Conservation (phyloP, 2,329 filamentous ascomycete genomes). For the Cercospora nicotianae region DNA sequence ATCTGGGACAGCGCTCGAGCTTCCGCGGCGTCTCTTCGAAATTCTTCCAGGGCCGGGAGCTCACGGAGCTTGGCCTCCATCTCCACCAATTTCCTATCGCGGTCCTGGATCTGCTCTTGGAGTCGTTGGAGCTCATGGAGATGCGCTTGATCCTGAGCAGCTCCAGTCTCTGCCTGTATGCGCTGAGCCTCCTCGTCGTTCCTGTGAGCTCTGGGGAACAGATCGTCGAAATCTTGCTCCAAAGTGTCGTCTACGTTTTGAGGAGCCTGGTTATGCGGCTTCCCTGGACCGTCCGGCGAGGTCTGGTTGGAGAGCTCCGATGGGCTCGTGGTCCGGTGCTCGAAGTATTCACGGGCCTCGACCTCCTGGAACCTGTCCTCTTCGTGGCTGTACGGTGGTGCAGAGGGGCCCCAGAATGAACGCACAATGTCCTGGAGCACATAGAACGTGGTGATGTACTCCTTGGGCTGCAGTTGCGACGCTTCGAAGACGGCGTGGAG, state of each 20-base stretch:
- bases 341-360: not conserved
- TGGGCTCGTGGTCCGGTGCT: not conserved
- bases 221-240: not conserved
- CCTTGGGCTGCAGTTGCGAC: not conserved
- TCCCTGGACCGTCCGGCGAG: not conserved
- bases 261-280: not conserved
- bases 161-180: not conserved
- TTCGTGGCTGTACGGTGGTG: not conserved
- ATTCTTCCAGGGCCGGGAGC: no score
- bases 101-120: not conserved
- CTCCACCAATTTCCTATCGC: not conserved
- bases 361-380: not conserved
- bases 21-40: no score
- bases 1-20: not conserved
- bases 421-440: not conserved
- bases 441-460: not conserved
- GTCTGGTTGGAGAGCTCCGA: not conserved
- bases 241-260: not conserved
- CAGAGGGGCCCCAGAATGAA: not conserved
- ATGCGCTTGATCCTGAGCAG: slow-evolving; percentile 1
- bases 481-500: not conserved
- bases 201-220: not conserved
- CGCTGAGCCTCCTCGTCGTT: not conserved
- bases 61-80: no score
- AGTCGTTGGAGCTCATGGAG: slow-evolving; percentile 1